phyloP scores from a whole-genome alignment of 495 filamentous ascomycete species.

The Annulohypoxylon moriforme region DNA sequence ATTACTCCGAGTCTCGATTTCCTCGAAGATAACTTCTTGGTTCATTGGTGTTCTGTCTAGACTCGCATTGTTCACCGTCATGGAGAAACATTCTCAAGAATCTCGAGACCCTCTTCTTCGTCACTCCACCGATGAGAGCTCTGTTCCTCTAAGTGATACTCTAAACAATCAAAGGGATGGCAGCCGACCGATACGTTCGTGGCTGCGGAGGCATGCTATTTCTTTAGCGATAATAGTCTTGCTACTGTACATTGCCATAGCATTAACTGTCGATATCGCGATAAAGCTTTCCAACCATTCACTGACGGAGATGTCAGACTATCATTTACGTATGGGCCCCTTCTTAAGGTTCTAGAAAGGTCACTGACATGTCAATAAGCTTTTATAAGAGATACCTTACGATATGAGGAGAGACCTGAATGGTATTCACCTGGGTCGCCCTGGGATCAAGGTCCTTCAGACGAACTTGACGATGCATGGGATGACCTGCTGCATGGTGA shows the following conservation, averaged over 20 bases:
- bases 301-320: background rate
- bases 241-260: conserved; percentile 25
- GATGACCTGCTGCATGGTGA: conserved; percentile 36
- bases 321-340: background rate
- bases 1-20: background rate
- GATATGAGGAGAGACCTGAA: conserved; percentile 34
- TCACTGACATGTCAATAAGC: conserved; percentile 16
- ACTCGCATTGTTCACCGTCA: background rate
- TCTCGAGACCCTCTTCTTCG: conserved; percentile 26
- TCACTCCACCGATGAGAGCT: conserved; percentile 6
- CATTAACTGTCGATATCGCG: conserved; percentile 18
- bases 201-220: conserved; percentile 10
- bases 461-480: conserved; percentile 46
- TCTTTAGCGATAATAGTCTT: conserved; percentile 19
- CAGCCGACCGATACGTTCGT: background rate
- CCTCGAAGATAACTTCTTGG: background rate
- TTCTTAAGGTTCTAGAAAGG: background rate
- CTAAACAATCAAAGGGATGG: background rate
- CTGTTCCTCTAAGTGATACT: background rate
- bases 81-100: conserved; percentile 29
- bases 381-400: conserved; percentile 1
- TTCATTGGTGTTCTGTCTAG: background rate
- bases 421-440: conserved; percentile 29
- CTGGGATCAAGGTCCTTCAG: conserved; percentile 33
- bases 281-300: background rate